phyloP scores from a whole-genome alignment of 1,284 basidiomycete species.

The Puccinia sorghi region DNA sequence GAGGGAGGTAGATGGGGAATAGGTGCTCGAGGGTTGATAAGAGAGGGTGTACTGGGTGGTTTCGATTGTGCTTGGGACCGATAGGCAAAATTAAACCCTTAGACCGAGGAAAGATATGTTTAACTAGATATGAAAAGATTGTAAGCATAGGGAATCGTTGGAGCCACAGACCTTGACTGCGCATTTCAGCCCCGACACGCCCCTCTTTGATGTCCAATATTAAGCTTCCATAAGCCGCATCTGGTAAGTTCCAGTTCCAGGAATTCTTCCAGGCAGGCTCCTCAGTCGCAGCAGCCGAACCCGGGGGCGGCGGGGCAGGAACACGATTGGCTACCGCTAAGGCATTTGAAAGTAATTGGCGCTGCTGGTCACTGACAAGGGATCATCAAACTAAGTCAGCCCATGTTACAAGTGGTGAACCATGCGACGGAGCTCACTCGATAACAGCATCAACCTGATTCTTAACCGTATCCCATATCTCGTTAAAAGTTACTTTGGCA shows the following conservation, averaged over 20 bases:
- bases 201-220: conserved; percentile 87
- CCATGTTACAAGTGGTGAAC: not conserved
- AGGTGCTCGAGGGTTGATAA: conserved; percentile 31
- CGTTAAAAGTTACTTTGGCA: conserved; percentile 80
- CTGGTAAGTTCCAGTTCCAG: conserved; percentile 96
- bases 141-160: conserved; percentile 19
- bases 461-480: conserved; percentile 92
- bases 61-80: conserved; percentile 65
- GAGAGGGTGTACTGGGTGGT: conserved; percentile 28
- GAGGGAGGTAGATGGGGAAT: conserved; percentile 7
- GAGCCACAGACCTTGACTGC: conserved; percentile 72
- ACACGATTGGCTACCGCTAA: conserved; percentile 78
- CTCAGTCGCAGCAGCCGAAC: conserved; percentile 67
- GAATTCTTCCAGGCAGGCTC: conserved; percentile 94
- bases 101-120: not conserved
- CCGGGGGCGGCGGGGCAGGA: conserved; percentile 65
- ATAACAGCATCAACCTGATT: conserved; percentile 86
- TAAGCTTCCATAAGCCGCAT: conserved; percentile 86
- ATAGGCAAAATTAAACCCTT: conserved; percentile 95
- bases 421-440: conserved; percentile 63
- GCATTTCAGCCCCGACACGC: conserved; percentile 84
- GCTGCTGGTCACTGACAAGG: conserved; percentile 70
- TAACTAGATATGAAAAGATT: conserved; percentile 19
- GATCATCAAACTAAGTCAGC: not conserved
- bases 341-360: conserved; percentile 83